These are phyloP conservation scores for Daldinia childiae DNA, from an alignment of 495 filamentous ascomycete species.

Conservation along the genomic window DNA sequence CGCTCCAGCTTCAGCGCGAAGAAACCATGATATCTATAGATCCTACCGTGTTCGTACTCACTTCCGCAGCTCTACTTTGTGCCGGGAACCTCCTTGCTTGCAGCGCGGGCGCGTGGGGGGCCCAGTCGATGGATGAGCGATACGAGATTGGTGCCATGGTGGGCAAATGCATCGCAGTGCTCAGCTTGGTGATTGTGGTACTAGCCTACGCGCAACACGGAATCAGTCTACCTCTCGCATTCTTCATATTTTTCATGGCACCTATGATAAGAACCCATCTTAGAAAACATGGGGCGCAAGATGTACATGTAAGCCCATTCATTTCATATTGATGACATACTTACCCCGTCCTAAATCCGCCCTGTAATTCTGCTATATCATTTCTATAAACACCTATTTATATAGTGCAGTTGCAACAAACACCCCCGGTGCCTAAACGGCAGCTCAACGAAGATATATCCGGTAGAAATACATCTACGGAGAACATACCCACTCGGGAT, in stretches of 20 bases:
- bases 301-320: background rate
- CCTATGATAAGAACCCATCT: background rate
- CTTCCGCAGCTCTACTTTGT: background rate
- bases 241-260: background rate
- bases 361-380: background rate
- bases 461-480: too few relatives aligned
- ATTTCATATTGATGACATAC: background rate
- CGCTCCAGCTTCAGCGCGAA: background rate
- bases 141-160: background rate
- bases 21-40: background rate
- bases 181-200: background rate
- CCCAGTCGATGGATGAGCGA: background rate
- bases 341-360: background rate
- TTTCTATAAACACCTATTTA: background rate
- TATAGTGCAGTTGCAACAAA: background rate
- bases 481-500: too few relatives aligned
- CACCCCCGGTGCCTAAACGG: background rate
- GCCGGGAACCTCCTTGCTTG: background rate
- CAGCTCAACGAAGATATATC: background rate
- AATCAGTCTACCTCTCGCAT: background rate
- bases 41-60: background rate
- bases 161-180: background rate
- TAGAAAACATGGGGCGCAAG: background rate
- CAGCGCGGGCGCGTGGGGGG: background rate
- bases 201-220: background rate